A percentile compares a stretch with the other conserved stretches of the same genome.
phyloP scores from a whole-genome alignment of 164 flowering plant genomes.

The Stephania cephalantha region DNA sequence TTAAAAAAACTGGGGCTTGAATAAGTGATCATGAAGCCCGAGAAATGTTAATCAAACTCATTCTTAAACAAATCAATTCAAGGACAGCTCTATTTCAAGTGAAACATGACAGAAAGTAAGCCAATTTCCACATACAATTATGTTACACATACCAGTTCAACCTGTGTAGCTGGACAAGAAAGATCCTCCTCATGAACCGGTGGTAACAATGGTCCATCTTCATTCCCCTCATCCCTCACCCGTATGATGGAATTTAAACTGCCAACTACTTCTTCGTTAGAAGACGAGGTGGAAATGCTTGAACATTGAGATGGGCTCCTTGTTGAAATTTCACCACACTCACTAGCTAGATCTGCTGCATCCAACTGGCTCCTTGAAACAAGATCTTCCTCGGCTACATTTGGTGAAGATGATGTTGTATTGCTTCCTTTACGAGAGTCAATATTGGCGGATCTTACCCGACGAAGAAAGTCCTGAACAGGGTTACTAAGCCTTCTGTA shows the following conservation, averaged over 20 bases:
- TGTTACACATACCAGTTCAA: slow-evolving; percentile 31
- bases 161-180: slow-evolving; percentile 24
- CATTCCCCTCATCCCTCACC: slow-evolving; percentile 13
- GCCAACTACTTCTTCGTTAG: slow-evolving; percentile 19
- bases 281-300: slow-evolving; percentile 19
- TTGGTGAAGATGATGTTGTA: slow-evolving; percentile 14
- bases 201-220: slow-evolving; percentile 11
- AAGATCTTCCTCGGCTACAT: slow-evolving; percentile 13
- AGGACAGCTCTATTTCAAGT: background rate
- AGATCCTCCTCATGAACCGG: slow-evolving; percentile 11
- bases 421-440: slow-evolving; percentile 9
- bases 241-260: slow-evolving; percentile 10
- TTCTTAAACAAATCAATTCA: background rate
- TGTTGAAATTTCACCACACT: slow-evolving; percentile 16
- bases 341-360: slow-evolving; percentile 20
- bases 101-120: background rate
- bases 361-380: slow-evolving; percentile 17
- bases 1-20: background rate
- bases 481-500: slow-evolving; percentile 16
- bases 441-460: slow-evolving; percentile 20
- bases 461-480: slow-evolving; percentile 18
- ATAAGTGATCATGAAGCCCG: background rate
- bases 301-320: slow-evolving; percentile 23
- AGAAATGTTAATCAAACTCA: background rate
- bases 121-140: background rate